phyloP scores from a whole-genome alignment of 179 eudicot genomes.

The Monotropa hypopitys region DNA sequence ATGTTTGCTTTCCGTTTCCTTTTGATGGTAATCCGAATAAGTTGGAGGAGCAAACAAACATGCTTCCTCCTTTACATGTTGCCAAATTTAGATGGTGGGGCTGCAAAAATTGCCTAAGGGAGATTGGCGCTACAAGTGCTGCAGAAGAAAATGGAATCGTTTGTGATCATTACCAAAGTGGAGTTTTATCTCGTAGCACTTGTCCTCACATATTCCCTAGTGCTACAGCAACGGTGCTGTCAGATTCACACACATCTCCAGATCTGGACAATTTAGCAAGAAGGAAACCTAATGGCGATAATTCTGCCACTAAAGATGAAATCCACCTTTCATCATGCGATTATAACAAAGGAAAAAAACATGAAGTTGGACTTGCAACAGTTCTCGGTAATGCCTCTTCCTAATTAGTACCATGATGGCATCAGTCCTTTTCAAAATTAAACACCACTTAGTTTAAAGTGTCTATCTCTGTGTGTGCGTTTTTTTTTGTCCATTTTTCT shows the following conservation, averaged over 20 bases:
- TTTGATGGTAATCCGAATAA: slow-evolving; percentile 4
- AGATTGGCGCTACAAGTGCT: slow-evolving; percentile 11
- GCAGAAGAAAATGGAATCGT: slow-evolving; percentile 7
- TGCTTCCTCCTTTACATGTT: slow-evolving; percentile 30
- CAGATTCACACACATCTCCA: neutral
- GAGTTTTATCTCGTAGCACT: neutral
- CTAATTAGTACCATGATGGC: neutral
- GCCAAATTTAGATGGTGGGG: slow-evolving; percentile 36
- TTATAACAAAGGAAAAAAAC: slow-evolving; percentile 4
- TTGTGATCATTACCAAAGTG: slow-evolving; percentile 7
- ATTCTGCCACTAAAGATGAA: slow-evolving; percentile 7
- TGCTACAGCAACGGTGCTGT: neutral
- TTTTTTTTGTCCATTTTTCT: neutral
- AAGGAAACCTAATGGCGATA: neutral
- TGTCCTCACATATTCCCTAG: slow-evolving; percentile 5
- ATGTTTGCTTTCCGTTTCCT: slow-evolving; percentile 26
- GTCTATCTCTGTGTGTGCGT: neutral
- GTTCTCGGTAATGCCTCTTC: slow-evolving; percentile 10
- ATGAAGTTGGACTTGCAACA: slow-evolving; percentile 6
- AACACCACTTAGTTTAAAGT: neutral
- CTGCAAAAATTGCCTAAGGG: slow-evolving; percentile 26
- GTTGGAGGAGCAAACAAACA: slow-evolving; percentile 8
- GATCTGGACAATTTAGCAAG: neutral
- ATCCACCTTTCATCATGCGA: neutral
- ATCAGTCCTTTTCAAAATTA: neutral